phyloP scores from a whole-genome alignment of 1,284 basidiomycete genomes.

The Somion occarium region DNA sequence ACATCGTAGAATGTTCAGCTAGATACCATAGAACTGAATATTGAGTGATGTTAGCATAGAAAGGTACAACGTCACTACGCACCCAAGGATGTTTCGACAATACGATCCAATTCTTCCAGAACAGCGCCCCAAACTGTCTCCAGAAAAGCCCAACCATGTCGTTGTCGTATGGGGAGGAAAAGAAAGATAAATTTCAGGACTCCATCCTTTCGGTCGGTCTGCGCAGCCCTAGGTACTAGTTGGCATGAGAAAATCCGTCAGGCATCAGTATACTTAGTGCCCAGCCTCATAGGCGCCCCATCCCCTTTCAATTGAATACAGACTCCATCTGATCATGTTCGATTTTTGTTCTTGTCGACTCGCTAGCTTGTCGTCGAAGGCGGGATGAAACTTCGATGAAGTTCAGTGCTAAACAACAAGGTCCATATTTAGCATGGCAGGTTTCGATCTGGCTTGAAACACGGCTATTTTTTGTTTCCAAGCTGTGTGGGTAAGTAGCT shows the following conservation, averaged over 20 bases:
- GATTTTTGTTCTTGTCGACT: no score
- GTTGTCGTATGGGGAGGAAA: background rate
- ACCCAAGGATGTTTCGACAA: slow-evolving; percentile 61
- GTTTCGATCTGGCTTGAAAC: no score
- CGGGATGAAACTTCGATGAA: no score
- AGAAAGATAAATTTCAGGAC: background rate
- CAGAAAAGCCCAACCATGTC: slow-evolving; percentile 38
- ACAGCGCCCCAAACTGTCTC: slow-evolving; percentile 58
- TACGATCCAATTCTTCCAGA: slow-evolving; percentile 75
- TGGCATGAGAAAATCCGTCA: slow-evolving; percentile 7
- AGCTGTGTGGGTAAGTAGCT: no score
- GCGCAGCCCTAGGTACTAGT: slow-evolving; percentile 4
- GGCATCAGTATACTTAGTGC: background rate
- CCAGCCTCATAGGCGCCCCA: no score
- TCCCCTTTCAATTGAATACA: no score
- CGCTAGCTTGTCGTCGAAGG: no score
- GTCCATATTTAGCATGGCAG: no score
- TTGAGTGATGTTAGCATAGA: slow-evolving; percentile 11
- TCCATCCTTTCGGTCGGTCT: background rate
- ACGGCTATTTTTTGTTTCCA: no score
- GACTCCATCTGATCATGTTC: no score
- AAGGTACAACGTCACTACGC: slow-evolving; percentile 24
- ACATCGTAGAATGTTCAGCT: slow-evolving; percentile 66
- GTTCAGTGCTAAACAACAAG: no score
- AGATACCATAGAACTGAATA: background rate